Evolutionary conservation across 805 yeast genomes (phyloP), one percentile per base, ranked within the genome.

Genomic region (Schizosaccharomyces octosporus): DNA sequence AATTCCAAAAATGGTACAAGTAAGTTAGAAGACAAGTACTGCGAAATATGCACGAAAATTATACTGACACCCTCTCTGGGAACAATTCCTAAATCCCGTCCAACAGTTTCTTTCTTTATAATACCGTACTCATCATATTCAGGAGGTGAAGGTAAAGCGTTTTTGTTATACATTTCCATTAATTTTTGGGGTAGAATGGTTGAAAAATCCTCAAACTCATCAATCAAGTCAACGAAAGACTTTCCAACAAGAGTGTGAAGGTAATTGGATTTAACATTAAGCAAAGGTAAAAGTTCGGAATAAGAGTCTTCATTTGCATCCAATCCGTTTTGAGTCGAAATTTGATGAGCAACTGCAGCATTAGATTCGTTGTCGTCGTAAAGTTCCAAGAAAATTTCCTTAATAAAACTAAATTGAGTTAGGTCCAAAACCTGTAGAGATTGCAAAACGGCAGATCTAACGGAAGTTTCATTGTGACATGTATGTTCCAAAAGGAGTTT

Each of bases 241-340:
- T 51, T 51, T 19, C 57, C 57, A 1, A 51, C 11, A 29, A 51
- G 21, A 17, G 21, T 17, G 19, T 51, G 60, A 57, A 57, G 42
- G 5, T 39, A 41, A 17, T 27, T 42, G 9, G 60, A 41, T n/a
- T 57, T 42, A 19, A 19, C n/a, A 36, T 31, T 17, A 21, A 36
- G 21, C n/a, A 41, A 57, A 19, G 45, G 21, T 41, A 21, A 36
- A 9, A 39, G 43, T 15, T 57, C 48, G n/a, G n/a, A 27, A 57
- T 17, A 21, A 5, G 65, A 63, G 5, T 19, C 19, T 42, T 62
- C 64, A 76, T 73, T 54, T 84, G 68, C n/a, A 67, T 65, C 63
- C 83, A 81, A 65, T 1, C 74, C 73, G 69, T 81, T 86, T 65
- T 88, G 95, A 42, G 80, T 78, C 97, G 97, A 93, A 63, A 93